Base-by-base conservation (phyloP, 139 green algal species). In the Raphidocelis subcapitata region DNA sequence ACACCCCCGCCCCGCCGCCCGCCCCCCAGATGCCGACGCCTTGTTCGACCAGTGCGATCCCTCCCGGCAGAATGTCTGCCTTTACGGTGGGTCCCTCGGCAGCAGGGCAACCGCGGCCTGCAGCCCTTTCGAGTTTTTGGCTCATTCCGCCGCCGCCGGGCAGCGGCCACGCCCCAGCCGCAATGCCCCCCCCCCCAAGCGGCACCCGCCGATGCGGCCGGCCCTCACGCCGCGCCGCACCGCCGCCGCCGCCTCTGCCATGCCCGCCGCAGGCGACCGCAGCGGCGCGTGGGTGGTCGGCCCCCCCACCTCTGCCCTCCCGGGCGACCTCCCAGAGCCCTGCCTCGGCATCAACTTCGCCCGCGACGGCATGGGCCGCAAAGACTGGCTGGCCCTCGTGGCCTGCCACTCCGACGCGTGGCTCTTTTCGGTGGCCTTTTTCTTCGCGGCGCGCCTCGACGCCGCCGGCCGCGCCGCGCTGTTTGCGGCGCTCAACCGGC, bases 291-390 rank as follows among this genome's bases (percentile, higher is more conserved):
- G 96, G 95, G 77, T 78, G 24, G 95, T 99, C 28, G 90, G 92
- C 57, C 74, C 98, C 29, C 96, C 96, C 21, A 93, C 90, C 8
- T 96, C 97, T 72, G 96, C 99, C 69, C 94, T 99, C 31, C 96
- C 96, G 0, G 93, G 96, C 0, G 96, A 99, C 84, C 82, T 99
- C 60, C 96, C 96, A 4, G 96, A 99, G 83, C 96, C 96, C 1
- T 95, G 93, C 63, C 76, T 99, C 21, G 96, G 96, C 28, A 97
- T 99, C 60, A 99, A 99, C 83, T 99, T 98, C 78, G 95, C 95
- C 1, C 73, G 94, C 0, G 92, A 99, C 75, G 92, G 92, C 28
- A 98, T 98, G 92, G 3, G 57, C 28, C 62, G 72, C 23, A 90
- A 90, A 60, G 96, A 99, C 81, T 99, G 96, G 96, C 82, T 99